Evolutionary conservation across 2,329 filamentous ascomycete genomes (phyloP), one percentile per base, ranked within the genome.

Genomic region (Lecanicillium sp.): DNA sequence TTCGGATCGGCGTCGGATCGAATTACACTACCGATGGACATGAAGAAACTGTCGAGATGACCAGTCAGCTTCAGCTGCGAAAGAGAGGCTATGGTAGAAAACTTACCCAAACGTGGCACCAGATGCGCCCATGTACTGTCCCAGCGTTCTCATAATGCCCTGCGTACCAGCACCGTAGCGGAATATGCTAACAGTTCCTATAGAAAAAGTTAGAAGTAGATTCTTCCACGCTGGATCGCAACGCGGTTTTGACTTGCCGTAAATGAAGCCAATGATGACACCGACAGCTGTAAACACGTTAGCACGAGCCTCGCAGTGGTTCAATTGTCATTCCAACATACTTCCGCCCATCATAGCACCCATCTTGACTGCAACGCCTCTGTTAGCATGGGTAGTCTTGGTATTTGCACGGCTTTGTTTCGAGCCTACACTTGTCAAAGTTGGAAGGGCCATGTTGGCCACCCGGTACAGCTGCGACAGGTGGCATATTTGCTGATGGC

Each of bases 321-420:
- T 13, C 20, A 19, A 16, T 17, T n/a, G 40, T 13, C 13, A 5
- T 19, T n/a, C 15, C 4, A 37, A 77, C 88, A 55, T 84, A 96
- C 90, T 94, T 60, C 88, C 86, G 52, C 92, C 92, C 88, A 96
- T 96, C 82, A 98, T 82, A 46, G 85, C 88, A 52, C 92, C 92
- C 88, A 96, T 95, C 73, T 95, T 95, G 63, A 89, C 88, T 94
- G 59, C 52, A 36, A 33, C 28, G 14, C 36, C 38, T 43, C 5
- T 4, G 35, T 43, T 37, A 37, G 50, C 39, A 50, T 42, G 43
- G n/a, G n/a, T 42, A 18, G 55, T 59, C 14, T 8, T 30, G 51
- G n/a, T n/a, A n/a, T n/a, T n/a, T n/a, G n/a, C n/a, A n/a, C n/a
- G n/a, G n/a, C n/a, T n/a, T n/a, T n/a, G 22, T 25, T 48, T 55